These are phyloP conservation scores for Ophiostoma himal-ulmi DNA, from an alignment of 2,329 filamentous ascomycete genomes.

Conservation along the genomic window DNA sequence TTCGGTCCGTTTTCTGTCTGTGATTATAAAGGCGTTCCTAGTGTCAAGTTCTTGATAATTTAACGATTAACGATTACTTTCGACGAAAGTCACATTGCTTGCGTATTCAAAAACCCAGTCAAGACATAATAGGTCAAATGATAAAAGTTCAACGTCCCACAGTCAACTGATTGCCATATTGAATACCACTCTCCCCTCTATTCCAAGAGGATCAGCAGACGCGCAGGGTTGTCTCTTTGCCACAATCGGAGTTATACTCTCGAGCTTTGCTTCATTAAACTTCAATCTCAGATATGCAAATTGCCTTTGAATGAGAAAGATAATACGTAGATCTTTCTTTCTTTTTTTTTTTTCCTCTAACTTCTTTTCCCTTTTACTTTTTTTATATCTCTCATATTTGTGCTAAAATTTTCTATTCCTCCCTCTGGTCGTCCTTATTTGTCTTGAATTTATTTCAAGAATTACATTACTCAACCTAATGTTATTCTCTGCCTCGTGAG, in stretches of 20 bases:
- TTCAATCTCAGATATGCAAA: too few relatives aligned
- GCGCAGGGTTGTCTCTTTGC: not conserved
- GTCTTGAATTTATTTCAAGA: not conserved
- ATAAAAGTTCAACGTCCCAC: not conserved
- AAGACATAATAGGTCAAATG: not conserved
- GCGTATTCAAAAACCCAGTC: not conserved
- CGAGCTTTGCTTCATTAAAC: not conserved
- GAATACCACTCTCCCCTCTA: constrained; percentile 5
- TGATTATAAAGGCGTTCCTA: not conserved
- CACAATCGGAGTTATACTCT: not conserved
- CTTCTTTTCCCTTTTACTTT: not conserved
- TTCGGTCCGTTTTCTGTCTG: constrained; percentile 4
- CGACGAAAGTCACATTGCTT: not conserved
- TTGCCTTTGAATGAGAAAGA: not conserved
- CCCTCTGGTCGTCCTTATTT: not conserved
- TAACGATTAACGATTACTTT: not conserved
- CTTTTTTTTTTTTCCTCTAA: not conserved
- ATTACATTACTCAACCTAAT: not conserved
- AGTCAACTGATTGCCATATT: not conserved
- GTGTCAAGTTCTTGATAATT: not conserved
- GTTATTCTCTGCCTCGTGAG: constrained; percentile 1
- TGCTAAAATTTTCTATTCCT: not conserved
- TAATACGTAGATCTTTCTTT: not conserved
- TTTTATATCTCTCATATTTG: not conserved
- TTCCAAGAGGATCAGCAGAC: constrained; percentile 9